phyloP scores from a whole-genome alignment of 108 stramenopile genomes.

The Bacterosira constricta region DNA sequence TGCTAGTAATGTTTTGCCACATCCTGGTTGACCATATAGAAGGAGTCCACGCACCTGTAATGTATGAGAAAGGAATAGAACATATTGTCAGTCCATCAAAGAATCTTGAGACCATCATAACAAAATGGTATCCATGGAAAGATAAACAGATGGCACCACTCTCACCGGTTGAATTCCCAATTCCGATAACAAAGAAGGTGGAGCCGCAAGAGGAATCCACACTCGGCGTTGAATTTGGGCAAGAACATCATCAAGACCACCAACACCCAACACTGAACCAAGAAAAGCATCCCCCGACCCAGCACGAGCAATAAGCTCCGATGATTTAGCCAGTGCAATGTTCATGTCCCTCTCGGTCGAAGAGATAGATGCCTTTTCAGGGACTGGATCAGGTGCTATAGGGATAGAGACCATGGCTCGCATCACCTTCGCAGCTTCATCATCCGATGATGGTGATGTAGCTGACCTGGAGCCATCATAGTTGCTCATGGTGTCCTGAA shows the following conservation, averaged over 20 bases:
- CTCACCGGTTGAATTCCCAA: conserved; percentile 83
- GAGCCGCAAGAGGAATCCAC: conserved; percentile 87
- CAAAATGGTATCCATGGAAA: conserved; percentile 66
- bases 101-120: neutral
- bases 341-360: neutral
- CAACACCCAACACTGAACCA: conserved; percentile 73
- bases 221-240: conserved; percentile 77
- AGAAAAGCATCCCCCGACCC: conserved; percentile 75
- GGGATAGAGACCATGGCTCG: too few species aligned
- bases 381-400: too few species aligned
- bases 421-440: too few species aligned
- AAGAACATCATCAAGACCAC: conserved; percentile 86
- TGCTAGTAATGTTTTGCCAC: conserved; percentile 83
- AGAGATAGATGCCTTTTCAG: too few species aligned
- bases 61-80: neutral
- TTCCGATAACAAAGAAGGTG: conserved; percentile 70
- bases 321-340: conserved; percentile 53
- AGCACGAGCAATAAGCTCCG: conserved; percentile 74
- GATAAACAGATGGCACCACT: too few species aligned
- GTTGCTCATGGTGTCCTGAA: conserved; percentile 55
- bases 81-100: neutral
- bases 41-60: conserved; percentile 76
- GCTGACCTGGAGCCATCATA: conserved; percentile 5
- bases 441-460: neutral
- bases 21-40: conserved; percentile 77